Evolutionary conservation across 768 basidiomycete genomes (phyloP), one percentile per base, ranked within the genome.

Genomic region (Leccinum longicurvipes): DNA sequence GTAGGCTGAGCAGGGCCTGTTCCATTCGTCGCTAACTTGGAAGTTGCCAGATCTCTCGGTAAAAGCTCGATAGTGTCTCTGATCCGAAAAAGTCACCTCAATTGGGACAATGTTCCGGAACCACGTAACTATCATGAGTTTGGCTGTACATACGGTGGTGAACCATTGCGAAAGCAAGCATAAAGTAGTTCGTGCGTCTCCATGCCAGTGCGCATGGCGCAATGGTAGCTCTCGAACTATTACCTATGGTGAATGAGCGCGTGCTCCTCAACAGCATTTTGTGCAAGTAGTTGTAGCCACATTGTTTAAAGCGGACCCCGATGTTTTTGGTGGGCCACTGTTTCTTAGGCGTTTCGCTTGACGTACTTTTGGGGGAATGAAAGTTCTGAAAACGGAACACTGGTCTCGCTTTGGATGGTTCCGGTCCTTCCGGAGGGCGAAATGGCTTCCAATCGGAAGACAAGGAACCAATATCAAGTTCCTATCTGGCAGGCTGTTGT

Each of bases 241-340:
- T 82, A 9, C 82, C 92, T 0, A 80, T 88, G 73, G 82, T 79
- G 65, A 89, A 89, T 58, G 97, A 99, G 67, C 83, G 90, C 11
- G 87, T 88, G 76, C 78, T 99, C 8, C 80, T 99, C 6, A 93
- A 84, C 63, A 86, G 79, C 54, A 74, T 98, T n/a, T 78, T 99
- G 7, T 80, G 93, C 88, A 67, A 39, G 56, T 64, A 75, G 69
- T 36, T 17, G 3, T 60, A 89, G 91, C 82, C 59, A 80, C 85
- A 4, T 79, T 98, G 44, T 81, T 89, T 66, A 88, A 87, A 66
- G 81, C 90, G 19, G 97, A 99, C 65, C 94, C 97, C 0, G 97
- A 99, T 64, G 84, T n/a, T 98, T 21, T 83, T 98, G 51, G 82
- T 99, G 32, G 95, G 97, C 0, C 93, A 98, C 64, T 94, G 97